Evolutionary conservation across 371 early-diverging fungal genomes (phyloP).

Genomic region (Mucor plumbeus): DNA sequence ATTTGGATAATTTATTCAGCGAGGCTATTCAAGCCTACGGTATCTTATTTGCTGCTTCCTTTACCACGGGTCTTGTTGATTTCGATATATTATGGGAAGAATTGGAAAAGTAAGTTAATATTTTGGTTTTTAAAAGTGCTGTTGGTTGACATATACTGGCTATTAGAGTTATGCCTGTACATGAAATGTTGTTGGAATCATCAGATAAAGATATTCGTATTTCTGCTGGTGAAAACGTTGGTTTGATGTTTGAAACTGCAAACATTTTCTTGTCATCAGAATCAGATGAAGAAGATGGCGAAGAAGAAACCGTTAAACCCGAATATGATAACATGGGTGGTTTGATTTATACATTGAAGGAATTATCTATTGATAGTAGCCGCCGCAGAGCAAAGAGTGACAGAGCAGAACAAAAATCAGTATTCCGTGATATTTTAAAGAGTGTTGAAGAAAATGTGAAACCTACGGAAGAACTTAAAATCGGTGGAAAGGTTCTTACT

Average conservation of each 20-base stretch:
- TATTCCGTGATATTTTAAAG: slow-evolving; percentile 70
- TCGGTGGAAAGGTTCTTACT: slow-evolving; percentile 39
- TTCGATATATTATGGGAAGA: slow-evolving; percentile 51
- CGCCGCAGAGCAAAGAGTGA: slow-evolving; percentile 67
- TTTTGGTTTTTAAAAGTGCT: too few species aligned
- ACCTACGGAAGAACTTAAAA: slow-evolving; percentile 57
- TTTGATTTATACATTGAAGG: slow-evolving; percentile 57
- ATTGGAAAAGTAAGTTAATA: slow-evolving; percentile 50
- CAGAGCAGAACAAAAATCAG: slow-evolving; percentile 67
- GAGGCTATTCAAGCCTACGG: slow-evolving; percentile 59
- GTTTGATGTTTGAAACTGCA: slow-evolving; percentile 66
- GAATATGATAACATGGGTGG: slow-evolving; percentile 65
- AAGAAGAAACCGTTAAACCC: slow-evolving; percentile 41
- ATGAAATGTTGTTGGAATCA: slow-evolving; percentile 63
- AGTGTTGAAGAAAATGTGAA: slow-evolving; percentile 66
- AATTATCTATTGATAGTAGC: slow-evolving; percentile 64
- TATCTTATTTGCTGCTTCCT: slow-evolving; percentile 55
- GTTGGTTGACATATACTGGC: not conserved
- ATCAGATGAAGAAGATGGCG: slow-evolving; percentile 44
- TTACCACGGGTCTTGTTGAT: slow-evolving; percentile 46
- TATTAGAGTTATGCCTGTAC: slow-evolving; percentile 46
- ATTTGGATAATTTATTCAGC: slow-evolving; percentile 37
- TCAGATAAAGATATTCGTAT: slow-evolving; percentile 72
- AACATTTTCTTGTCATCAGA: slow-evolving; percentile 24
- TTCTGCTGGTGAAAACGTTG: slow-evolving; percentile 80